Percentiles rank a stretch among this genome's conserved stretches.
These are phyloP conservation scores for Saksenaea oblongispora DNA, from an alignment of 371 early-diverging fungal species.

Conservation along the genomic window DNA sequence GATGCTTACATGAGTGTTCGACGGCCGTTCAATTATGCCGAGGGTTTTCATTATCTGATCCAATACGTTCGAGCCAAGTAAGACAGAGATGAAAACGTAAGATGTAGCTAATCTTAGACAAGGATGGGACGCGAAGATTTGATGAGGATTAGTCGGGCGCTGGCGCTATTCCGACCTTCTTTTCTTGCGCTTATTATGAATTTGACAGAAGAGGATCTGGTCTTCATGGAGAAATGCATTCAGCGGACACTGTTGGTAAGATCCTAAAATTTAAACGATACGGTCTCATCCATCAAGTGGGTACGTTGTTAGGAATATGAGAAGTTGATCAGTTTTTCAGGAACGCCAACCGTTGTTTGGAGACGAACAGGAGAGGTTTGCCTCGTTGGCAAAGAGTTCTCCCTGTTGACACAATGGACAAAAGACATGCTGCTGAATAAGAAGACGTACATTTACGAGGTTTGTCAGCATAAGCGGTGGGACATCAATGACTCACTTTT, in stretches of 20 bases:
- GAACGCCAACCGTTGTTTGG: slow-evolving; percentile 95
- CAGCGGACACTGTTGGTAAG: slow-evolving; percentile 82
- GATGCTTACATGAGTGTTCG: slow-evolving; percentile 18
- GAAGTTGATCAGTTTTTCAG: slow-evolving; percentile 77
- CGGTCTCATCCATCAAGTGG: neutral
- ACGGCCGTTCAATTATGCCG: slow-evolving; percentile 83
- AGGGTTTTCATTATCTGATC: slow-evolving; percentile 87
- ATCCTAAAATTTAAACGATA: neutral
- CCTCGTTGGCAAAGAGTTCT: slow-evolving; percentile 91
- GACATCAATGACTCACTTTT: neutral
- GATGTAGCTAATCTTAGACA: neutral
- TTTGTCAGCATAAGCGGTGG: neutral
- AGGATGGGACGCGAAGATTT: slow-evolving; percentile 85
- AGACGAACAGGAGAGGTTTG: slow-evolving; percentile 92
- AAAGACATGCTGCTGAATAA: slow-evolving; percentile 76
- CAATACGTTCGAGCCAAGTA: slow-evolving; percentile 77
- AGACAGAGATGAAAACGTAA: slow-evolving; percentile 1
- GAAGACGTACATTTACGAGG: slow-evolving; percentile 71
- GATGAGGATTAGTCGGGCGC: slow-evolving; percentile 82
- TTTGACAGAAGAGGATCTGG: slow-evolving; percentile 86
- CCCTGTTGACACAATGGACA: slow-evolving; percentile 86
- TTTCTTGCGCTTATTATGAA: slow-evolving; percentile 91
- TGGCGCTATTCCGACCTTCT: slow-evolving; percentile 89
- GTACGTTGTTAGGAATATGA: slow-evolving; percentile 37
- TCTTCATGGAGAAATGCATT: slow-evolving; percentile 93